Evolutionary conservation across 192 early-diverging fungal species (phyloP), one percentile per base, ranked within the genome.

Genomic region (Coemansia sp.): DNA sequence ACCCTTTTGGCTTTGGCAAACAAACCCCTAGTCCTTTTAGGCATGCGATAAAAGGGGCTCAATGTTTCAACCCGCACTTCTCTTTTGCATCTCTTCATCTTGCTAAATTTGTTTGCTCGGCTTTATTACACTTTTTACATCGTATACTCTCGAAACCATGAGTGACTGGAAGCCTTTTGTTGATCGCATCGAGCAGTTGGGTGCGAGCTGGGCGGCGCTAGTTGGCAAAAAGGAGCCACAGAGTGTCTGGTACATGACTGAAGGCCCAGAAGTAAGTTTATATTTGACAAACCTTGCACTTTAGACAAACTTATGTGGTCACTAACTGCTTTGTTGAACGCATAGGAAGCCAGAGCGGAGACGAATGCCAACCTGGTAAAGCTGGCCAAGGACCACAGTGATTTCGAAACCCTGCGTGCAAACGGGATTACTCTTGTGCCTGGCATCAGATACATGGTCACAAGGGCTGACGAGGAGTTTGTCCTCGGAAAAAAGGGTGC

Each of bases 401-500:
- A 9, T 21, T 10, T 21, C n/a, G 42, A 44, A 15, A 78, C 58
- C 3, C 70, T 92, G 42, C 76, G 74, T 14, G 86, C 84, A 24
- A 79, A 66, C 58, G 94, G 94, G 60, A 74, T 94, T 60, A 42
- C 26, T 1, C 78, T 71, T 65, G 24, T 90, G 23, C 81, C 68
- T 31, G 86, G 85, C 69, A 69, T 64, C 28, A 95, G 94, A 86
- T 93, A 87, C 72, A 77, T 97, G 58, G 80, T 86, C 47, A 76
- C 89, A 42, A 73, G 79, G 50, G 86, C 85, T 37, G 84, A 84
- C 59, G 86, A 86, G 28, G 77, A 83, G 17, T 78, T 70, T 56
- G 88, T 95, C 66, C 92, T 91, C 58, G 93, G 86, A 67, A 95
- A 92, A 79, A 72, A 86, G 82, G 89, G 88, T 76, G 70, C 63